Percentiles rank a stretch among this genome's conserved stretches.
Evolutionary conservation across 2,329 filamentous ascomycete species (phyloP).

Genomic region (Orbilia quercus): DNA sequence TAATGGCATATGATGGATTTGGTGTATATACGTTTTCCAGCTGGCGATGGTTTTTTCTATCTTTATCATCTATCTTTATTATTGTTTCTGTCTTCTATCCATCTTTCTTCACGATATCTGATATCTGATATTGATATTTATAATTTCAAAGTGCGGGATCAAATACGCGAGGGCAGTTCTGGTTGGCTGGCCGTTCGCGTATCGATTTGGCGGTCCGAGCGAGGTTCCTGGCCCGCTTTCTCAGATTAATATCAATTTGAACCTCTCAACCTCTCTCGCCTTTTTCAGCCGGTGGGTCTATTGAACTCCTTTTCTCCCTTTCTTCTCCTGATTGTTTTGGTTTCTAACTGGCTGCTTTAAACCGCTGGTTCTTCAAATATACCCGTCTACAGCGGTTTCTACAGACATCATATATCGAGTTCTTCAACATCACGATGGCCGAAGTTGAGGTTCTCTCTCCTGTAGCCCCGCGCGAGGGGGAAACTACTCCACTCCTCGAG

Average conservation of each 20-base stretch:
- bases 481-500: background rate
- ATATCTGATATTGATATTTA: no score
- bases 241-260: conserved; percentile 13
- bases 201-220: conserved; percentile 44
- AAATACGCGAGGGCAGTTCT: conserved; percentile 24
- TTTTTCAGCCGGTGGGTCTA: conserved; percentile 34
- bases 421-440: background rate
- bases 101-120: no score
- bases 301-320: conserved; percentile 14
- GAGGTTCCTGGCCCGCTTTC: conserved; percentile 29
- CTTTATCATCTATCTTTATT: background rate
- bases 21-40: conserved; percentile 21
- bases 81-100: background rate
- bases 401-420: background rate
- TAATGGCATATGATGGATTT: conserved; percentile 4
- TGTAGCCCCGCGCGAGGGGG: conserved; percentile 4
- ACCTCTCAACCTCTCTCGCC: conserved; percentile 13
- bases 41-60: background rate
- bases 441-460: background rate
- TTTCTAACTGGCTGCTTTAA: background rate
- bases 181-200: conserved; percentile 18
- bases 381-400: background rate
- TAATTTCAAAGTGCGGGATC: no score
- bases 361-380: background rate
- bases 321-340: conserved; percentile 6